Evolutionary conservation across 2,329 filamentous ascomycete species (phyloP), one percentile per base, ranked within the genome.

Genomic region (Tolypocladium amazonense): DNA sequence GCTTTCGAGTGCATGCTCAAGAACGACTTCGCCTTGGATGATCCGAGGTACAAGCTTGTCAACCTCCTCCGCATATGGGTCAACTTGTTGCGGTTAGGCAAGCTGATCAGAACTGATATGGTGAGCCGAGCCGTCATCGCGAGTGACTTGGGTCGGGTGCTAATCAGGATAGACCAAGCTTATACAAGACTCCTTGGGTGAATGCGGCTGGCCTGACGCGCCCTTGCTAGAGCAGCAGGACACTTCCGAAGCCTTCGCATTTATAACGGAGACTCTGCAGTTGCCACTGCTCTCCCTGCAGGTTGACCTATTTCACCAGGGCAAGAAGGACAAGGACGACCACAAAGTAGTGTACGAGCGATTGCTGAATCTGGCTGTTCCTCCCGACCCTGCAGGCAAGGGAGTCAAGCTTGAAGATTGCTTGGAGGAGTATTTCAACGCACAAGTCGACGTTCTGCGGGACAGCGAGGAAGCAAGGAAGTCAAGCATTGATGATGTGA

Each of bases 311-410:
- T 97, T 93, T 66, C 94, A 97, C 69, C 89, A 91, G 30, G 94
- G 93, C 18, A 91, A 90, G 68, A 88, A 90, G 62, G 88, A 88
- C 56, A 84, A 85, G 47, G 92, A 95, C 65, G 94, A 99, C 68
- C 93, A 97, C 77, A 96, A 95, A 70, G 90, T 96, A 60, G 86
- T 97, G 58, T 93, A 96, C 65, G 94, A 99, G 74, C 82, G 94
- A 58, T 76, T 97, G 27, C 79, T 99, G 8, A 94, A 97, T 68
- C 84, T 99, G 47, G 92, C 92, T 0, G 89, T 99, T n/a, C 90
- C 91, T 0, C 80, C 87, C 1, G 87, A 90, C 56, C 81, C 86
- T 7, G 84, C 89, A 54, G 87, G 86, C 30, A 85, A 85, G 61
- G 80, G 82, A 3, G 81, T 97, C 62, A 92, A 88, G 35, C 76